Conservation (phyloP, 129 eudicot species). For the Ambrosia artemisiifolia region DNA sequence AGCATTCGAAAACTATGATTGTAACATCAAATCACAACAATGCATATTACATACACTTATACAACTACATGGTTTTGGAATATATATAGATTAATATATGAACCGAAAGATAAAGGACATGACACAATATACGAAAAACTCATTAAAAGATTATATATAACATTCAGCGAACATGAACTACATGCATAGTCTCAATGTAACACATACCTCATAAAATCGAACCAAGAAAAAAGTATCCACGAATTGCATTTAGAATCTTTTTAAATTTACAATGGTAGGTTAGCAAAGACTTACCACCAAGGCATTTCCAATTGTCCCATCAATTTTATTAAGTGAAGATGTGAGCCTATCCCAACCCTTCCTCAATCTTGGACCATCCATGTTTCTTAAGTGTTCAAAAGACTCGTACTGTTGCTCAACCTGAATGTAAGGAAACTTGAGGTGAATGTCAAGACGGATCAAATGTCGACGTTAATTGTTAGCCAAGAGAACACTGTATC, state of each 20-base stretch:
- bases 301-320: slow-evolving; percentile 74
- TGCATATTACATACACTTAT: no score
- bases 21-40: no score
- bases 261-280: no score
- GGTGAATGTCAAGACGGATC: background rate
- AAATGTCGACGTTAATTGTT: background rate
- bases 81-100: no score
- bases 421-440: slow-evolving; percentile 30
- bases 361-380: slow-evolving; percentile 55
- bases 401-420: slow-evolving; percentile 38
- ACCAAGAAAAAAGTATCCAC: background rate
- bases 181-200: no score
- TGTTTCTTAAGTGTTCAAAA: slow-evolving; percentile 40
- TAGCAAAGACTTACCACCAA: slow-evolving; percentile 83
- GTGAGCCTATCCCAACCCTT: slow-evolving; percentile 70
- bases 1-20: no score
- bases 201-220: slow-evolving; percentile 3
- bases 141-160: no score
- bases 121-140: no score
- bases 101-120: no score
- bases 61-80: no score
- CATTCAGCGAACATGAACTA: no score
- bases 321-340: slow-evolving; percentile 73
- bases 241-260: no score
- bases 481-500: slow-evolving; percentile 2